Evolutionary conservation across 2,329 filamentous ascomycete genomes (phyloP).

Genomic region (Microdochium nivale): DNA sequence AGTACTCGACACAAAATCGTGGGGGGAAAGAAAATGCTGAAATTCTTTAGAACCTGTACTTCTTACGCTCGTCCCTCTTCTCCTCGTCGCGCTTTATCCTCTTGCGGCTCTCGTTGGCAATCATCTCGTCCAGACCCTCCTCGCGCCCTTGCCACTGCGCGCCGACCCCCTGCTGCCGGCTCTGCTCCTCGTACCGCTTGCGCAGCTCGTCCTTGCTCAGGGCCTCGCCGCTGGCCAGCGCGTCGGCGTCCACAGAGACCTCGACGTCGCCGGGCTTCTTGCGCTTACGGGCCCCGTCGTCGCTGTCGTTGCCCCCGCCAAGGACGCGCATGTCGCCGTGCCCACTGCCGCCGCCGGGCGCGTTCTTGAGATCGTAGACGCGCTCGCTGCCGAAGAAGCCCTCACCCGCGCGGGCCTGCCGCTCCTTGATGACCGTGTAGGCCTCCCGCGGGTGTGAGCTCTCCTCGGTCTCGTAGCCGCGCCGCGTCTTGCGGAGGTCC

Average conservation of each 20-base stretch:
- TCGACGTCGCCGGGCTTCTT: slow-evolving; percentile 97
- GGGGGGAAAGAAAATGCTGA: too few relatives aligned
- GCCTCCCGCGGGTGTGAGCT: slow-evolving; percentile 65
- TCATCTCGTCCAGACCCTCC: slow-evolving; percentile 84
- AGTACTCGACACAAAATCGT: too few relatives aligned
- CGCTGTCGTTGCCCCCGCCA: slow-evolving; percentile 65
- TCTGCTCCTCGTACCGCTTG: slow-evolving; percentile 69
- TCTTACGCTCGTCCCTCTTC: slow-evolving; percentile 57
- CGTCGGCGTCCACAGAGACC: slow-evolving; percentile 81
- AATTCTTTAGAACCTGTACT: slow-evolving; percentile 35
- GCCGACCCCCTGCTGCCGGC: slow-evolving; percentile 55
- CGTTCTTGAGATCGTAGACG: slow-evolving; percentile 74
- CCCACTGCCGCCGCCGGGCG: slow-evolving; percentile 25
- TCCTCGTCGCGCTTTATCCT: slow-evolving; percentile 82
- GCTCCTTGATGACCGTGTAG: slow-evolving; percentile 85
- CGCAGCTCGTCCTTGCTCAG: slow-evolving; percentile 79
- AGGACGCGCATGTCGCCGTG: slow-evolving; percentile 60
- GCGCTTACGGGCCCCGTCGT: slow-evolving; percentile 63
- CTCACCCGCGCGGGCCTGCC: slow-evolving; percentile 64
- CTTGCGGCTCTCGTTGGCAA: slow-evolving; percentile 87
- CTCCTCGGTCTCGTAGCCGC: slow-evolving; percentile 84
- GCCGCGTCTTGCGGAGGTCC: slow-evolving; percentile 78
- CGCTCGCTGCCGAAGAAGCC: slow-evolving; percentile 96
- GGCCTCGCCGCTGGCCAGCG: slow-evolving; percentile 63
- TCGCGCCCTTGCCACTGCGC: slow-evolving; percentile 72